Evolutionary conservation across 306 rosid genomes (phyloP).

Genomic region (Rosa multiflora): DNA sequence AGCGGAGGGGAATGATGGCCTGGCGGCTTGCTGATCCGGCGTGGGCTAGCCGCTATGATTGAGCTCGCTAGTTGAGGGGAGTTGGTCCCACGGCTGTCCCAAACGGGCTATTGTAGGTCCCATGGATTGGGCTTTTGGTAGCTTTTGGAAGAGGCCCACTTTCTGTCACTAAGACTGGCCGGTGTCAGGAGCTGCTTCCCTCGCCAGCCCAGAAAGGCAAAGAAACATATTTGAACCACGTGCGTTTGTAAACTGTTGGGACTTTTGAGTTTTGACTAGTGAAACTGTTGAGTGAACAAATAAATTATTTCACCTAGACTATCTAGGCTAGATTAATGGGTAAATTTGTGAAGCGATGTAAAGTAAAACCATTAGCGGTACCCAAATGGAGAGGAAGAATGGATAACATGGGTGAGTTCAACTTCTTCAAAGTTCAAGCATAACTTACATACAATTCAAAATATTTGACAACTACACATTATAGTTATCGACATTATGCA

Average conservation of each 20-base stretch:
- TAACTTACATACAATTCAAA: background rate
- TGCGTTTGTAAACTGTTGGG: background rate
- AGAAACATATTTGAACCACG: background rate
- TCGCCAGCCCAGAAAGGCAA: background rate
- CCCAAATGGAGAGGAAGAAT: too few species aligned
- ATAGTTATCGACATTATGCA: too few species aligned
- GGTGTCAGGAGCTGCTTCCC: background rate
- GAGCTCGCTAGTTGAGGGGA: constrained; percentile 38
- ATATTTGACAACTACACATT: too few species aligned
- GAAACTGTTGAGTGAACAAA: background rate
- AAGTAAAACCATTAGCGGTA: too few species aligned
- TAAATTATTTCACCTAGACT: background rate
- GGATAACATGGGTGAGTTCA: too few species aligned
- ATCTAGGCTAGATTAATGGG: background rate
- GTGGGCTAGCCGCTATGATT: constrained; percentile 72
- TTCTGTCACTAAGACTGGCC: background rate
- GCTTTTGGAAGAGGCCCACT: background rate
- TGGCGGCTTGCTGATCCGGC: constrained; percentile 62
- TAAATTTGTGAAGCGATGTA: background rate
- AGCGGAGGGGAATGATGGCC: constrained; percentile 27
- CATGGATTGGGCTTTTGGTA: background rate
- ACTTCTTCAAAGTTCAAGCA: too few species aligned
- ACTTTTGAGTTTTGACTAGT: background rate
- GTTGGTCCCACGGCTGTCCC: constrained; percentile 2
- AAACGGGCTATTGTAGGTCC: constrained; percentile 12